Base-by-base conservation (phyloP, 1,139 yeast genomes). In the Candida sp. region DNA sequence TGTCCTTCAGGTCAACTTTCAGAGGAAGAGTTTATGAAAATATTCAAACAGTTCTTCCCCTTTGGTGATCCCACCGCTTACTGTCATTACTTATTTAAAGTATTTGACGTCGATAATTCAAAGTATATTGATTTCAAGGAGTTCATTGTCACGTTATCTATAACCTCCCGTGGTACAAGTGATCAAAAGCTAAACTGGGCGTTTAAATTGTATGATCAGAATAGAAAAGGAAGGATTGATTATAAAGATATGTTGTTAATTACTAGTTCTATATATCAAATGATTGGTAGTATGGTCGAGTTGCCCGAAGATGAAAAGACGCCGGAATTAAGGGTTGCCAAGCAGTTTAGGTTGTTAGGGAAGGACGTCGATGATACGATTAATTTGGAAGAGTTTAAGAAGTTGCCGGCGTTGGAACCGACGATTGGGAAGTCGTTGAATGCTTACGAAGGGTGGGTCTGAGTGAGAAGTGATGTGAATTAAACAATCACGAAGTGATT, bases 1-100 rank as follows among this genome's bases (percentile, higher is more conserved):
- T 91, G 97, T 62, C 98, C 98, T 0, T 76, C 82, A 38, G 99
- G 99, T 0, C 93, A 86, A 59, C 72, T 95, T 37, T 81, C 90
- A 7, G 87, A 86, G 57, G 88, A 86, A 43, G 98, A 93, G 60
- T 90, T 95, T 63, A 83, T 87, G 51, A 88, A 87, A 63, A 91
- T 93, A 21, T 95, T 90, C 68, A 89, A 88, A 63, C 98, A 93
- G 60, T 95, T 91, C 64, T 95, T 95, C 71, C 99, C 99, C 21
- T 95, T 95, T 71, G 99, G 99, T 2, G 97, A 93, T 57, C 97
- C 99, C 0, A 79, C 86, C 9, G 93, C 90, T 46, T 95, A 90
- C 67, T 88, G 97, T 47, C 89, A 82, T 49, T 87, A 85, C 56
- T 84, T 95, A 27, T 95, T 95, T 66, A 81, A 83, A 47, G 96